Conservation (phyloP, 1,284 basidiomycete species). For the Fomitopsis pinicola region DNA sequence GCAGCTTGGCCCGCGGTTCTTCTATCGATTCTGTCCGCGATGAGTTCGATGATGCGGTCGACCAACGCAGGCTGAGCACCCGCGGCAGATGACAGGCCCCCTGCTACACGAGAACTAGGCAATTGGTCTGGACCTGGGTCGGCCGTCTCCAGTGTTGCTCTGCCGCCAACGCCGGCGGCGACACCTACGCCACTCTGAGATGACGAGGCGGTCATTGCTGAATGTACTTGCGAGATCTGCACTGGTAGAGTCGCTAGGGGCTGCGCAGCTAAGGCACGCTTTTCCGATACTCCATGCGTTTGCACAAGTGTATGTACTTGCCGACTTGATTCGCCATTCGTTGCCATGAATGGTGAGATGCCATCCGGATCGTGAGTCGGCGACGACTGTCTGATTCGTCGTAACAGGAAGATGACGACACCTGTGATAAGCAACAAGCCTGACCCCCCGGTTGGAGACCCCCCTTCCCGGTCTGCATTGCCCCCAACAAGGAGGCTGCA, state of each 20-base stretch:
- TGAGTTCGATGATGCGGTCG: conserved; percentile 21
- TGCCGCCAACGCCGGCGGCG: not conserved
- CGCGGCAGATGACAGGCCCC: not conserved
- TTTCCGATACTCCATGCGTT: too few relatives aligned
- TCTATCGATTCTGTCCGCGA: conserved; percentile 18
- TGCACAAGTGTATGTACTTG: too few relatives aligned
- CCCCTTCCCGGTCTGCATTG: too few relatives aligned
- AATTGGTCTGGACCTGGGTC: too few relatives aligned
- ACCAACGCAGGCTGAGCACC: conserved; percentile 4
- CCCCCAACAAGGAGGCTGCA: too few relatives aligned
- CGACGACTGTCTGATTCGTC: not conserved
- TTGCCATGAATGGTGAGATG: not conserved
- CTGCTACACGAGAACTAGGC: not conserved
- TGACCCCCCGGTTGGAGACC: too few relatives aligned
- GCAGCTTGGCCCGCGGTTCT: not conserved
- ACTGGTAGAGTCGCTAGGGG: too few relatives aligned
- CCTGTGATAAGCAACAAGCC: conserved; percentile 6
- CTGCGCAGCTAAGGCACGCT: too few relatives aligned
- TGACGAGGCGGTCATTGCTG: too few relatives aligned
- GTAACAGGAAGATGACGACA: conserved; percentile 2
- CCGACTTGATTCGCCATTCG: too few relatives aligned
- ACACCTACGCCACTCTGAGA: not conserved
- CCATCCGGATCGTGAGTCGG: not conserved
- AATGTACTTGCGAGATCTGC: too few relatives aligned
- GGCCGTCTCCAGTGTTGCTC: too few relatives aligned